A percentile compares a stretch with the other conserved stretches of the same genome.
phyloP scores from a whole-genome alignment of 1,284 basidiomycete genomes.

The Marasmius sp. region DNA sequence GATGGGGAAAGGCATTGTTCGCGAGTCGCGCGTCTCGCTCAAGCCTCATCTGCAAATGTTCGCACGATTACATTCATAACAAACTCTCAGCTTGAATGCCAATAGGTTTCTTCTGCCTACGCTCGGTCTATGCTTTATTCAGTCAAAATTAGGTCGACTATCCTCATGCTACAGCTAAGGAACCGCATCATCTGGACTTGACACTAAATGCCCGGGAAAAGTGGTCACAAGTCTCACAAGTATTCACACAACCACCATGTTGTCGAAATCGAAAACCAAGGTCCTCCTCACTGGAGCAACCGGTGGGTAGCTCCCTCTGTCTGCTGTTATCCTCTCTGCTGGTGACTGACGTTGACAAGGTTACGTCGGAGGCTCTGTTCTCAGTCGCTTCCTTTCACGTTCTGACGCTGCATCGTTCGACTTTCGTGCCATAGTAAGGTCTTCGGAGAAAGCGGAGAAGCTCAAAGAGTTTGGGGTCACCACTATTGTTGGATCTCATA shows the following conservation, averaged over 20 bases:
- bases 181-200: too few species aligned
- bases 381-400: slow-evolving; percentile 37
- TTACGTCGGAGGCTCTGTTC: slow-evolving; percentile 43
- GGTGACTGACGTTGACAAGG: slow-evolving; percentile 11
- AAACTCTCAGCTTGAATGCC: too few species aligned
- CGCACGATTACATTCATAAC: too few species aligned
- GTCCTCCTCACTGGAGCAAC: slow-evolving; percentile 14
- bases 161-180: too few species aligned
- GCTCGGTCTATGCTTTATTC: too few species aligned
- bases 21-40: too few species aligned
- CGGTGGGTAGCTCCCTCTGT: not conserved
- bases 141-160: too few species aligned
- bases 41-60: too few species aligned
- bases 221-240: slow-evolving; percentile 2
- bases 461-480: slow-evolving; percentile 35
- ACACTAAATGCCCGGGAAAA: too few species aligned
- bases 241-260: not conserved
- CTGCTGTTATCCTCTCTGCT: not conserved
- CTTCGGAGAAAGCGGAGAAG: slow-evolving; percentile 38
- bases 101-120: too few species aligned
- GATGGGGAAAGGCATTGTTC: too few species aligned
- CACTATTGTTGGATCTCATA: slow-evolving; percentile 37
- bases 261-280: not conserved
- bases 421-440: slow-evolving; percentile 41
- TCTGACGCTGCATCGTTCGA: slow-evolving; percentile 32